Evolutionary conservation across 164 flowering plant genomes (phyloP), one percentile per base, ranked within the genome.

Genomic region (Tinospora cordifolia): DNA sequence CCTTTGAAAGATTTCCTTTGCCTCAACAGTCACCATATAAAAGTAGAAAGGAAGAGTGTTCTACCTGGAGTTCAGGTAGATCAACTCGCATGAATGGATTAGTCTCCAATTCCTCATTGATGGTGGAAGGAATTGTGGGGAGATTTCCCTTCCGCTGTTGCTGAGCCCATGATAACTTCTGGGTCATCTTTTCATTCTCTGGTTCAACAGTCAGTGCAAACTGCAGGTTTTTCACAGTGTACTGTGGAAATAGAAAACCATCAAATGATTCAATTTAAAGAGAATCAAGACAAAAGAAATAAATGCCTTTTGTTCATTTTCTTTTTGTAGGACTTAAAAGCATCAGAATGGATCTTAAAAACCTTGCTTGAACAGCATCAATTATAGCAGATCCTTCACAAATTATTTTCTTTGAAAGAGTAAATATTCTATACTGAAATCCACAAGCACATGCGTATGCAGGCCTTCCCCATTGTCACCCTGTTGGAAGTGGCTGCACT

Each of bases 61-160:
- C 0, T 80, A 92, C 98, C 97, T 88, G 95, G 69, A 90, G 63
- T 69, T 92, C 87, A 2, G 93, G 95, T 21, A 85, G 76, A 77
- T 87, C 92, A 66, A 84, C 93, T 36, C 97, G 87, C 89, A 93
- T 87, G 74, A 90, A 94, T 0, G 97, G 97, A 71, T 94, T 92
- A 0, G 88, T 90, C 76, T 92, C 93, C 80, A 86, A 26, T 77
- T 94, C 98, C 62, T 94, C 93, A 75, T 76, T 86, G 44, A 94
- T 89, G 40, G 97, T 83, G 19, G 97, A 92, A 15, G 98, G 97
- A 73, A 92, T 74, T 46, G 98, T 94, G 19, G 97, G 92, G 30
- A 85, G 86, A 71, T 85, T 88, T 27, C 77, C 78, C 75, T 79
- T 71, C 38, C 86, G 87, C 74, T 92, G 91, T 12, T 82, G 75